Base-by-base conservation (phyloP, 257 asterid genomes). In the Verbascum thapsus region DNA sequence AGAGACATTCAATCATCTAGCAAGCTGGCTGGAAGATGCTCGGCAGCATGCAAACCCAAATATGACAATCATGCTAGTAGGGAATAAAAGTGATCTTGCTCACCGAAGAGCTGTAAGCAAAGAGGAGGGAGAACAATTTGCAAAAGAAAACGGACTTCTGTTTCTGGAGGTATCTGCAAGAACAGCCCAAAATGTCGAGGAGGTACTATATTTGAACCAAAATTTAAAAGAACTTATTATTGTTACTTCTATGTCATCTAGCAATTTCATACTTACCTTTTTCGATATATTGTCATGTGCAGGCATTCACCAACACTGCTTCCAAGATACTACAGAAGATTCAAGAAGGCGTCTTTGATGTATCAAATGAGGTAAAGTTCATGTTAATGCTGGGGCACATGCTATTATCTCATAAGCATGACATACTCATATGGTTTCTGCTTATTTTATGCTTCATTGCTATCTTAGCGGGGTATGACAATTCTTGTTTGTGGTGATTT, bases 61-160 rank as follows among this genome's bases (percentile, higher is more conserved):
- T 61, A 88, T 88, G 95, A 72, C 87, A 4, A 80, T 88, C 68
- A 83, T 85, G 80, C 96, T 85, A 10, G 73, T 88, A 23, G 96
- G 89, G 4, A 88, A 88, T 70, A 88, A 88, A 74, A 83, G 86
- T 71, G 95, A 88, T 72, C 88, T 85, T 52, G 80, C 85, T 17
- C 91, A 81, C 53, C 68, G 91, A 66, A 81, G 95, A 68, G 95
- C 91, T 67, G 91, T 85, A 26, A 85, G 86, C 69, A 88, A 80
- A 70, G 96, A 85, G 79, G 95, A 88, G 62, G 96, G 91, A n/a
- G 96, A 85, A 45, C 95, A 85, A 44, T 88, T 88, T 80, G 95
- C 95, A 40, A 83, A 83, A 72, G 88, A 87, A 72, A 78, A 87
- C 45, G 94, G 94, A 40, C 90, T 87, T 62, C 55, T 82, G 43